Percentiles rank a stretch among this genome's conserved stretches.
Evolutionary conservation across 768 basidiomycete genomes (phyloP).

Genomic region (Tulasnella sp.): DNA sequence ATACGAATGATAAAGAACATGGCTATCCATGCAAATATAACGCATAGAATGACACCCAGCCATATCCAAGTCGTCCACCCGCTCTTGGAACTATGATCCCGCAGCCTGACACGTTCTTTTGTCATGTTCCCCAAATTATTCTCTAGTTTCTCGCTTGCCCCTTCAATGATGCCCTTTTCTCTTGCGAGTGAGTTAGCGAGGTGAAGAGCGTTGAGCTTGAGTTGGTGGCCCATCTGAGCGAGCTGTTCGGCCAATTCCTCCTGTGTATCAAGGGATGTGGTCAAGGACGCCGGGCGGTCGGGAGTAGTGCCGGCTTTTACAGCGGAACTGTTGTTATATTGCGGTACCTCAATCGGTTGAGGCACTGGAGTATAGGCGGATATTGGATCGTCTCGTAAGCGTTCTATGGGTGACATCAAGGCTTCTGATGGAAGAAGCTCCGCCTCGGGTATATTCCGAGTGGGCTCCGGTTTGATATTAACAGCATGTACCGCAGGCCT

Average conservation of each 20-base stretch:
- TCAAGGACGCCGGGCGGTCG: constrained; percentile 32
- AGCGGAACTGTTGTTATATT: constrained; percentile 16
- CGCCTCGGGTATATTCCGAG: constrained; percentile 2
- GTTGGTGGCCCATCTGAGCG: constrained; percentile 75
- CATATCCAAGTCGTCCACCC: constrained; percentile 64
- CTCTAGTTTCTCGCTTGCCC: constrained; percentile 62
- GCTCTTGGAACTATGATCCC: constrained; percentile 53
- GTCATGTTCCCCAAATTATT: constrained; percentile 59
- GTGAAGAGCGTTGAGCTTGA: constrained; percentile 72
- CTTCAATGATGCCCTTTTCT: constrained; percentile 61
- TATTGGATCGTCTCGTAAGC: constrained; percentile 22
- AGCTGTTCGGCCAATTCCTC: constrained; percentile 66
- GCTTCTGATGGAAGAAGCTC: constrained; percentile 7
- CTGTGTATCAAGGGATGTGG: constrained; percentile 44
- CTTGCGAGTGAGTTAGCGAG: constrained; percentile 63
- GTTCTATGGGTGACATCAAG: neutral
- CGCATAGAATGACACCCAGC: constrained; percentile 51
- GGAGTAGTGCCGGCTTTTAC: constrained; percentile 15
- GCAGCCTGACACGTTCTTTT: constrained; percentile 51
- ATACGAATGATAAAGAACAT: constrained; percentile 68
- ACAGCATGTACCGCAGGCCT: neutral
- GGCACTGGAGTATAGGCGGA: constrained; percentile 31
- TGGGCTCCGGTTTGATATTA: neutral
- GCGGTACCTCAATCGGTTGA: constrained; percentile 13
- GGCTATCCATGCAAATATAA: constrained; percentile 44